Evolutionary conservation across 305 asterid genomes (phyloP).

Genomic region (Euphrasia arctica): DNA sequence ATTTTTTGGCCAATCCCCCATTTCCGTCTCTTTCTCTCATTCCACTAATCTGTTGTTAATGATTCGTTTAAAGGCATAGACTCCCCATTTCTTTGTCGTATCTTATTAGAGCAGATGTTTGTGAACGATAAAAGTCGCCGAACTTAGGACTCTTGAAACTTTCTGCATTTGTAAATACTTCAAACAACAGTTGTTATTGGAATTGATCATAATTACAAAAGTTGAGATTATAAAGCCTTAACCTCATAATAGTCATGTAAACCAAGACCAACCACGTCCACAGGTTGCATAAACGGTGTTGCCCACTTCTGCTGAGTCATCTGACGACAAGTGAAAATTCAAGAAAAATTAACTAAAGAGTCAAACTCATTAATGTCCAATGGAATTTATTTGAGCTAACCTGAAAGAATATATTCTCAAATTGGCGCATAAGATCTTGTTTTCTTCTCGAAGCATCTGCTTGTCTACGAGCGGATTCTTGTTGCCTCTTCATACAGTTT

Average conservation of each 20-base stretch:
- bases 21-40: too few relatives aligned
- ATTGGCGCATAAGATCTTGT: conserved; percentile 83
- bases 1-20: too few relatives aligned
- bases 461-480: conserved; percentile 65
- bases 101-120: too few relatives aligned
- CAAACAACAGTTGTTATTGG: background rate
- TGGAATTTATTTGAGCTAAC: conserved; percentile 27
- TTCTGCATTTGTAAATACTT: too few relatives aligned
- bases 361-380: background rate
- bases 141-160: background rate
- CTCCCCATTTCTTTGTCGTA: too few relatives aligned
- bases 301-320: conserved; percentile 90
- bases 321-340: conserved; percentile 48
- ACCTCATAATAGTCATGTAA: conserved; percentile 83
- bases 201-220: background rate
- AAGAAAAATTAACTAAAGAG: conserved; percentile 8
- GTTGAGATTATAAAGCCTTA: conserved; percentile 44
- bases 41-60: too few relatives aligned
- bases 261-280: conserved; percentile 89
- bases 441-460: conserved; percentile 83
- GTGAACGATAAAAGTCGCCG: too few relatives aligned
- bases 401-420: conserved; percentile 59
- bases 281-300: conserved; percentile 90
- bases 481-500: conserved; percentile 61
- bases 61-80: too few relatives aligned